A percentile compares a stretch with the other conserved stretches of the same genome.
Conservation (phyloP, 148 eudicot genomes). For the Chenopodium album region DNA sequence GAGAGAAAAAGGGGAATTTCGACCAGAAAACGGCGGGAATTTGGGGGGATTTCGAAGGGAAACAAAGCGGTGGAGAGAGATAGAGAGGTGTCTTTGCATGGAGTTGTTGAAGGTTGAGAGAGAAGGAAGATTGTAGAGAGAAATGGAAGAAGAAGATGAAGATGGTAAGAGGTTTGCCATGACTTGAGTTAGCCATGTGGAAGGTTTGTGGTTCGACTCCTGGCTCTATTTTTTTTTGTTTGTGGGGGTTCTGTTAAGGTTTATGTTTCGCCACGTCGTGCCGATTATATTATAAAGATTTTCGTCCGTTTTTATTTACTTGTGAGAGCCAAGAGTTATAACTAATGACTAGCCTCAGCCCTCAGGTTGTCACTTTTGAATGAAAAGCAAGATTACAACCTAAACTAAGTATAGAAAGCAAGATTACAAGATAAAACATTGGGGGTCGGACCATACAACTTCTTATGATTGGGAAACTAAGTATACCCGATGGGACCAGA, state of each 20-base stretch:
- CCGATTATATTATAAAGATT: no score
- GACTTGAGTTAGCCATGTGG: slow-evolving; percentile 21
- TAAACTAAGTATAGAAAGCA: no score
- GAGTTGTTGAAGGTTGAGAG: not conserved
- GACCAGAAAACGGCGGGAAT: not conserved
- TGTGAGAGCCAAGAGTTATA: no score
- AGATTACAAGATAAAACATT: no score
- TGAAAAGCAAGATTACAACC: no score
- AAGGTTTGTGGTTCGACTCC: slow-evolving; percentile 24
- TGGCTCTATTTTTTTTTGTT: not conserved
- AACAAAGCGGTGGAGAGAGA: slow-evolving; percentile 31
- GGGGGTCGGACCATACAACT: no score
- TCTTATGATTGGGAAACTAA: no score
- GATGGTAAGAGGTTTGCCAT: not conserved
- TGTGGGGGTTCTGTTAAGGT: not conserved
- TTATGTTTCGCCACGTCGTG: no score
- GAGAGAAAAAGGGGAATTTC: slow-evolving; percentile 14
- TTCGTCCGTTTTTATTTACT: no score
- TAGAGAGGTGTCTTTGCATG: slow-evolving; percentile 30
- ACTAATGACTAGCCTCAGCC: no score
- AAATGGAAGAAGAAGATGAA: not conserved
- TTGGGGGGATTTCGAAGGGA: not conserved
- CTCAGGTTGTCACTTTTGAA: no score
- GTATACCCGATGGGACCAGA: no score
- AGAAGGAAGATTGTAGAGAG: not conserved